Base-by-base conservation (phyloP, 2,329 filamentous ascomycete species). In the Clonostachys sp. region DNA sequence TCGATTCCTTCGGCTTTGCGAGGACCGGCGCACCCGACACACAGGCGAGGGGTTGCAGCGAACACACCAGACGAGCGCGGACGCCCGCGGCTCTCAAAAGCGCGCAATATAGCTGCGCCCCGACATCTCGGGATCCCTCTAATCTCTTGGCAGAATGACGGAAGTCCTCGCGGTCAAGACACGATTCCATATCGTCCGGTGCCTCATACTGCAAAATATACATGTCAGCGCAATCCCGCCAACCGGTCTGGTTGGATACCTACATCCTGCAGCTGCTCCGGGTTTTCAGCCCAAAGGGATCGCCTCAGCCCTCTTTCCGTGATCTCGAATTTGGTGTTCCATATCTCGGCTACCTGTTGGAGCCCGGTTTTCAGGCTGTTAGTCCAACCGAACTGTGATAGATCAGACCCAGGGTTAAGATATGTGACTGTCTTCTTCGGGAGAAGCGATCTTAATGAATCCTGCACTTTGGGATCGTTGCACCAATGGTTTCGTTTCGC, bases 91-190 rank as follows among this genome's bases (percentile, higher is more conserved):
- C 81, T 16, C 94, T 84, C 5, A 99, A 74, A 34, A 97, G 67
- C 4, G 91, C 87, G 63, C 94, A 97, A 58, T 95, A 96, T 0
- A 99, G 65, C 62, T 97, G 91, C 2, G 90, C 88, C 1, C 91
- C 94, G 10, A 95, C 76, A 63, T 99, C 94, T 53, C 91, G 82
- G 9, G 92, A 97, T 1, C 92, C 95, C 53, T 83, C 73, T 16
- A 95, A 66, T 6, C 70, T 79, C 50, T 72, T 77, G 1, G 91
- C 89, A 33, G 87, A 84, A 36, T 75, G 73, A 5, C 78, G 74
- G 57, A 97, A 97, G 53, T 95, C 89, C 1, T 75, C 68, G 49
- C 79, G 84, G 30, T 90, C 86, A 44, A 87, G 66, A 17, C 83
- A 78, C 1, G 81, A 74, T 57, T 95, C 90, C 44, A 81, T 70